Conservation (phyloP, 192 early-diverging fungal species). For the Entomortierella lignicola region DNA sequence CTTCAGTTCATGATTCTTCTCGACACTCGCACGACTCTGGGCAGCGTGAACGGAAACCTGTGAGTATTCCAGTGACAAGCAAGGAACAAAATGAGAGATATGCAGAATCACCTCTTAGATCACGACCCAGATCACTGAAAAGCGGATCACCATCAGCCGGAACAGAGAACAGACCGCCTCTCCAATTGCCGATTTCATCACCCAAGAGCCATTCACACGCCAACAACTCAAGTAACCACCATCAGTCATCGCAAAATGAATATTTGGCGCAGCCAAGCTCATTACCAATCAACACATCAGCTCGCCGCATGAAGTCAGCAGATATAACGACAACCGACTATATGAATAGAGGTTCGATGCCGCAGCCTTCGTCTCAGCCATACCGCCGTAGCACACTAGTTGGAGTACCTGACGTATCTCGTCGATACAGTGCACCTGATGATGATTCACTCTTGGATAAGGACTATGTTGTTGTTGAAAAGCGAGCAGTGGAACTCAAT, state of each 20-base stretch:
- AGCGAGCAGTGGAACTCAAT: slow-evolving; percentile 78
- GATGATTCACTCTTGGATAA: slow-evolving; percentile 69
- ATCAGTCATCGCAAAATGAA: slow-evolving; percentile 11
- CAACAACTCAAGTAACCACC: slow-evolving; percentile 7
- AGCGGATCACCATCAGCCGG: slow-evolving; percentile 29
- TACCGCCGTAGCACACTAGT: slow-evolving; percentile 39
- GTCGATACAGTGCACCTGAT: slow-evolving; percentile 47
- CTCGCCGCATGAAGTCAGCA: slow-evolving; percentile 22
- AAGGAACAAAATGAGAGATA: slow-evolving; percentile 17
- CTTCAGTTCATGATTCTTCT: slow-evolving; percentile 11
- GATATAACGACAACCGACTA: slow-evolving; percentile 11
- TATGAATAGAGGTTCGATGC: slow-evolving; percentile 17
- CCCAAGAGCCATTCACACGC: slow-evolving; percentile 25
- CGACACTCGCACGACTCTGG: slow-evolving; percentile 16
- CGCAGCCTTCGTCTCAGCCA: slow-evolving; percentile 32
- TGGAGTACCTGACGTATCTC: slow-evolving; percentile 36
- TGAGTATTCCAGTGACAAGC: not conserved
- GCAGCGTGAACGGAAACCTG: slow-evolving; percentile 21
- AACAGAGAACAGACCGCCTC: slow-evolving; percentile 29
- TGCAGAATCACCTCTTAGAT: slow-evolving; percentile 12
- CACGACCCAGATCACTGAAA: slow-evolving; percentile 28
- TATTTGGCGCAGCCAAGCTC: slow-evolving; percentile 17
- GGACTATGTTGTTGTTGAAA: slow-evolving; percentile 83
- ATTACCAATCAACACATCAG: slow-evolving; percentile 19
- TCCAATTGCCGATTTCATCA: slow-evolving; percentile 41